Evolutionary conservation across 2,329 filamentous ascomycete species (phyloP), one percentile per base, ranked within the genome.

Genomic region (Fusarium sp.): DNA sequence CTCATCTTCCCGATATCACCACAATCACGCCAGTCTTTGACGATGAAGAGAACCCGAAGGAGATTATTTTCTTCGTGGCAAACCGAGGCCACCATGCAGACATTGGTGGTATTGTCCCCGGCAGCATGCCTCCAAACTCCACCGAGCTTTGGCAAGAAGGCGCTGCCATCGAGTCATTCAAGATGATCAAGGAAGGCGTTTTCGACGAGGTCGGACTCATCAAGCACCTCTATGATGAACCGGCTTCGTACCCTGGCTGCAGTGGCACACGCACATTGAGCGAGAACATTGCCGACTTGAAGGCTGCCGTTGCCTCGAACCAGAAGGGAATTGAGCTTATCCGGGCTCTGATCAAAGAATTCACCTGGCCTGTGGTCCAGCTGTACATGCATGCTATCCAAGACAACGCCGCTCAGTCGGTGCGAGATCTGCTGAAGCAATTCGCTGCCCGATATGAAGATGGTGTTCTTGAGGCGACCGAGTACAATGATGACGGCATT

Each of bases 381-480:
- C 91, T 93, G 75, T 95, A 95, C 79, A 96, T 97, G 94, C 85
- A 87, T 50, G 92, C 88, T 30, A 96, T 97, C 68, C 93, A 96
- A 77, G 87, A 90, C 63, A 96, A 95, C 47, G 94, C 94, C 0
- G 93, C 94, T 73, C 84, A 89, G 1, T 91, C 91, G 34, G 94
- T 97, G 0, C 88, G 92, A 16, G 88, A 88, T 53, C 85, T 97
- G 6, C 84, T 97, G 30, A 94, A 92, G 75, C 84, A 88, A 4
- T 90, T 95, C n/a, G 86, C 89, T 74, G 87, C 87, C 66, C 86
- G 89, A 27, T 93, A 94, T 71, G 86, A 89, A 70, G 91, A 91
- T 3, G 86, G 89, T 61, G 89, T 92, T n/a, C 86, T 97, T 0
- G 87, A 88, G 8, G 92, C 94, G 0, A 84, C 91, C 2, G 94